phyloP scores from a whole-genome alignment of 2,329 filamentous ascomycete species.

The Epichloe gansuensis region DNA sequence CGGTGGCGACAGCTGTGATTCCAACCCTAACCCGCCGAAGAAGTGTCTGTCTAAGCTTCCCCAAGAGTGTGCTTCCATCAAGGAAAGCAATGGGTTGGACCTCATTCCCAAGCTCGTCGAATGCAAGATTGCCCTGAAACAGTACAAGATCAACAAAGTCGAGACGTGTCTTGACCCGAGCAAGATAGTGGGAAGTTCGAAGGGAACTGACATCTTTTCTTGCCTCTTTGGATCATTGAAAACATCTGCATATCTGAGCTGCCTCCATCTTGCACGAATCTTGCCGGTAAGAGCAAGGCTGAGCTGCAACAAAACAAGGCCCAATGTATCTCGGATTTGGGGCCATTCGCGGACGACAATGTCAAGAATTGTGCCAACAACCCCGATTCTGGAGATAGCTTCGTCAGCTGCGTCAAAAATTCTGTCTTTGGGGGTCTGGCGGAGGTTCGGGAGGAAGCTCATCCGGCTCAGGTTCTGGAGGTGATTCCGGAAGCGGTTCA shows the following conservation, averaged over 20 bases:
- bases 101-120: not conserved
- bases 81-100: not conserved
- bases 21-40: not conserved
- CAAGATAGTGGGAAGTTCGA: not conserved
- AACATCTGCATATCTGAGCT: slow-evolving; percentile 5
- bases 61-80: not conserved
- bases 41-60: slow-evolving; percentile 5
- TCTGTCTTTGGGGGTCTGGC: not conserved
- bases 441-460: not conserved
- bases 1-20: not conserved
- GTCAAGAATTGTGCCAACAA: not conserved
- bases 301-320: not conserved
- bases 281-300: not conserved
- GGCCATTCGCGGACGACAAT: not conserved
- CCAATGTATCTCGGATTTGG: slow-evolving; percentile 5
- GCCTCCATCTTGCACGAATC: slow-evolving; percentile 4
- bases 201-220: slow-evolving; percentile 1
- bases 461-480: not conserved
- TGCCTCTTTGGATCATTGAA: slow-evolving; percentile 3
- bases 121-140: slow-evolving; percentile 4
- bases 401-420: not conserved
- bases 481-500: not conserved
- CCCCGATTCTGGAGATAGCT: not conserved
- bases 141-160: not conserved
- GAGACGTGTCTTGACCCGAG: slow-evolving; percentile 2